phyloP scores from a whole-genome alignment of 805 yeast species.

The Schizosaccharomyces osmophilus region DNA sequence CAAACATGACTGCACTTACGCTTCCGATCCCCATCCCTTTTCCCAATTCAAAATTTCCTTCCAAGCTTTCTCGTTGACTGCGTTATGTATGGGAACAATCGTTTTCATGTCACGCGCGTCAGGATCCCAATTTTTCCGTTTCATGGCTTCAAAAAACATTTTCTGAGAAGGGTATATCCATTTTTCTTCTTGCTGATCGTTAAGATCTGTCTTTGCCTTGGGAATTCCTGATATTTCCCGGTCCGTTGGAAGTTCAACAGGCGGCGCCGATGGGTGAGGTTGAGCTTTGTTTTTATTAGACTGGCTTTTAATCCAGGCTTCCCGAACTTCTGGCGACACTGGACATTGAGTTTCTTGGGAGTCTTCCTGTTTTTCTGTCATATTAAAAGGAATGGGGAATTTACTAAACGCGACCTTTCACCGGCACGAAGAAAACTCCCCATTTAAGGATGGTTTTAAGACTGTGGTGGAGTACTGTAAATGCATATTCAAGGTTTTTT shows the following conservation, averaged over 20 bases:
- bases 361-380: slow-evolving; percentile 6
- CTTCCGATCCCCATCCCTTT: slow-evolving; percentile 13
- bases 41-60: slow-evolving; percentile 67
- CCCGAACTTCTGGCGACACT: slow-evolving; percentile 18
- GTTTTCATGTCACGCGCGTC: slow-evolving; percentile 60
- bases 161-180: slow-evolving; percentile 94
- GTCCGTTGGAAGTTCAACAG: slow-evolving; percentile 32
- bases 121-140: slow-evolving; percentile 72
- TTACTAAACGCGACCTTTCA: no score
- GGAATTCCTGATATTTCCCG: slow-evolving; percentile 68
- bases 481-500: no score
- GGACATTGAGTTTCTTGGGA: slow-evolving; percentile 16
- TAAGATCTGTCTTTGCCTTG: slow-evolving; percentile 8
- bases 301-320: slow-evolving; percentile 16
- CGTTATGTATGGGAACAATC: slow-evolving; percentile 81
- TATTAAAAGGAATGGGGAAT: background rate
- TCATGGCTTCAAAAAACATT: slow-evolving; percentile 86
- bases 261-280: background rate
- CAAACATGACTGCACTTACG: background rate
- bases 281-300: slow-evolving; percentile 6
- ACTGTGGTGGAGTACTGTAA: no score
- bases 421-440: no score
- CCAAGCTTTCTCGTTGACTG: slow-evolving; percentile 89
- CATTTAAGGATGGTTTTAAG: no score
- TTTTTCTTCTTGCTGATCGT: slow-evolving; percentile 24